Base-by-base conservation (phyloP, 1,284 basidiomycete genomes). In the Volvariella volvacea region DNA sequence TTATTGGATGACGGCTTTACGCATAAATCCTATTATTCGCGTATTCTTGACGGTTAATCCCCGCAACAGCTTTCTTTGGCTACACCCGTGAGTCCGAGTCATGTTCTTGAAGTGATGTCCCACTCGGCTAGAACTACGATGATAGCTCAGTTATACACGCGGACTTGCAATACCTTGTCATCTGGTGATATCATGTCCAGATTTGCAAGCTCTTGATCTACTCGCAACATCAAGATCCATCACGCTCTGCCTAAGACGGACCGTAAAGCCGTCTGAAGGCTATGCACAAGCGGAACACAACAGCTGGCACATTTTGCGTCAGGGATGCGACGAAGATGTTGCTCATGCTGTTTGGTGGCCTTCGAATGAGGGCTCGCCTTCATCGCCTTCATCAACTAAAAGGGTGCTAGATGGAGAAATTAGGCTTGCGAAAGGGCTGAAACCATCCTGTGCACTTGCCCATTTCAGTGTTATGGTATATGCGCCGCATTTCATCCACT, bases 361-460 rank as follows among this genome's bases (percentile, higher is more conserved):
- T 9, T 62, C 64, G 2, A 49, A 15, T 8, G 34, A 36, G 19
- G 34, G 34, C 15, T 15, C 14, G 6, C n/a, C n/a, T 20, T 20
- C 14, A 20, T 16, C 34, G n/a, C 25, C 25, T 28, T 8, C 34
- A 20, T 20, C 34, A 36, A 36, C 34, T 7, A 36, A 57, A 15
- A 66, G 71, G 17, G 58, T 63, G 41, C 58, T 76, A 17, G 70
- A 74, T 47, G 74, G 74, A 3, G 74, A 76, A 55, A 73, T 77
- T 34, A 62, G 60, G 28, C 58, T 76, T 3, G 55, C 69, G 3
- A 73, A 72, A 51, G 71, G 75, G 45, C 56, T 77, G n/a, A 55
- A 67, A 42, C 73, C 73, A 22, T 65, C 70, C 9, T 71, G 70
- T 42, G 62, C 64, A 40, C 68, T 76, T 55, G 69, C 66, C 14